Conservation (phyloP, 352 stramenopile species). For the Globisporangium polare region DNA sequence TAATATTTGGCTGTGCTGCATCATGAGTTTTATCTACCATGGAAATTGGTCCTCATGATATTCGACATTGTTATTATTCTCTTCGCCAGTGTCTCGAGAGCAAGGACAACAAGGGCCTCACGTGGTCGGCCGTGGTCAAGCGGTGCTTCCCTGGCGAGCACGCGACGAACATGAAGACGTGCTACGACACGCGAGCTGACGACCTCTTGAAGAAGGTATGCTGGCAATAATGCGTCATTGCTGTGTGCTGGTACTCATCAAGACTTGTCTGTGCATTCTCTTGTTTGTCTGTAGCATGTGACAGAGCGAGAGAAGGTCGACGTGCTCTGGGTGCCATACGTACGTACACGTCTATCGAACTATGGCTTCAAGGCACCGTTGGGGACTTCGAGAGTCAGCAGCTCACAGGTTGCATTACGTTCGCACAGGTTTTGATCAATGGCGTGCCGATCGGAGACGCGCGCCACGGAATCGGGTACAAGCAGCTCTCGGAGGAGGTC, state of each 20-base stretch:
- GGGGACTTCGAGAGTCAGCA: not conserved
- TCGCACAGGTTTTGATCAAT: constrained; percentile 63
- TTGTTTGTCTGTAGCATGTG: constrained; percentile 39
- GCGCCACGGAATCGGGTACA: constrained; percentile 56
- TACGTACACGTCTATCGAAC: constrained; percentile 21
- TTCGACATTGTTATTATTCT: not conserved
- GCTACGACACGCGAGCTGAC: constrained; percentile 56
- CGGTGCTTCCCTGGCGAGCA: constrained; percentile 57
- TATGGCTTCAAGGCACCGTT: not conserved
- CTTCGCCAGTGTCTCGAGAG: constrained; percentile 56
- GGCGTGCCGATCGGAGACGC: constrained; percentile 50
- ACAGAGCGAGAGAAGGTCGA: constrained; percentile 41
- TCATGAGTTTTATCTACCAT: not conserved
- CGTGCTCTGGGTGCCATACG: constrained; percentile 66
- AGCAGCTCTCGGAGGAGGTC: constrained; percentile 59
- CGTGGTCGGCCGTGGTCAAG: constrained; percentile 57
- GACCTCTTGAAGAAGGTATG: constrained; percentile 60
- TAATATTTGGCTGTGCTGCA: not conserved
- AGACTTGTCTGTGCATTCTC: not conserved
- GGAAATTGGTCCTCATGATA: constrained; percentile 6
- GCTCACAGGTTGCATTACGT: not conserved
- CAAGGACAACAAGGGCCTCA: constrained; percentile 69
- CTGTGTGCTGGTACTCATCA: not conserved
- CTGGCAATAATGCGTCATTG: too few species aligned
- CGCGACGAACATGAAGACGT: constrained; percentile 51